These are phyloP conservation scores for Stagonosporopsis rhizophila DNA, from an alignment of 2,329 filamentous ascomycete genomes.

Conservation along the genomic window DNA sequence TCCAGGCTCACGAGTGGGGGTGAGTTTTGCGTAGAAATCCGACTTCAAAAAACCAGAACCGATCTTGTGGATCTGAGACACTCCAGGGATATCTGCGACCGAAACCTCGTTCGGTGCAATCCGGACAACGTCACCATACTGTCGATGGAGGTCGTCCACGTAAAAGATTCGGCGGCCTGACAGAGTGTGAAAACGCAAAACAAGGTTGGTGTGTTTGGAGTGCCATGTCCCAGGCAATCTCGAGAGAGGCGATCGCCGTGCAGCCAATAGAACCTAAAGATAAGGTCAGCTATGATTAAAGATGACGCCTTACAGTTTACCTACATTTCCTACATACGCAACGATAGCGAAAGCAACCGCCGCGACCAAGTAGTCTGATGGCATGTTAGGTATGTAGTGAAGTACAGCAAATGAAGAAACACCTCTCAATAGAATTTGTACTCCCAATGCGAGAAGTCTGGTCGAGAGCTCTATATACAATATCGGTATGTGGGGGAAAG, in stretches of 20 bases:
- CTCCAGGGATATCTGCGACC: conserved; percentile 28
- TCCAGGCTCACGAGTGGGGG: conserved; percentile 34
- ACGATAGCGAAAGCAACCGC: neutral
- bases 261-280: neutral
- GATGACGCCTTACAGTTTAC: neutral
- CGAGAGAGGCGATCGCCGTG: conserved; percentile 12
- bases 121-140: conserved; percentile 38
- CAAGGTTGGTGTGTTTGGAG: conserved; percentile 37
- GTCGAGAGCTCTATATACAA: neutral
- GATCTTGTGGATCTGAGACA: conserved; percentile 42
- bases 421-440: neutral
- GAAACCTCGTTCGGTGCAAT: conserved; percentile 35
- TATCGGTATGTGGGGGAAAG: conserved; percentile 9
- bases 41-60: conserved; percentile 53
- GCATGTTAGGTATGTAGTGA: neutral
- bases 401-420: neutral
- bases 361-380: neutral
- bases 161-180: conserved; percentile 49
- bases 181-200: conserved; percentile 47
- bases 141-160: conserved; percentile 47
- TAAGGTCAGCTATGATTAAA: neutral
- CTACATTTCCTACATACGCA: neutral
- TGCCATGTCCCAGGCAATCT: conserved; percentile 42
- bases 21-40: conserved; percentile 47
- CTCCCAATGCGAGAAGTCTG: neutral